Evolutionary conservation across 208 protist species (phyloP).

Genomic region (Trichomonas vaginalis): DNA sequence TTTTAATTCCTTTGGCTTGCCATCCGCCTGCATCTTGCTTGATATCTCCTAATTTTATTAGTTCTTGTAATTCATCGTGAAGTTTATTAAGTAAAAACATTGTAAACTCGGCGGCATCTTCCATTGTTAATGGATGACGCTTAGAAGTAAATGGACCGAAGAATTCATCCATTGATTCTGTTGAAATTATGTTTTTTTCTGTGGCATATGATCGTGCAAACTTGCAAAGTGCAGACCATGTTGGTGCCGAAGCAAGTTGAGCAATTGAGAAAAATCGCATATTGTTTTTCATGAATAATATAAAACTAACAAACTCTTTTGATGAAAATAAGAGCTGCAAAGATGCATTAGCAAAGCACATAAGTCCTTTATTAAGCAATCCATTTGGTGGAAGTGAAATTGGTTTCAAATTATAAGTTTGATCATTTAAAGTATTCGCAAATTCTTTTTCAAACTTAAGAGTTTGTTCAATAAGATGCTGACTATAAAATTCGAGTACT

Average conservation of each 20-base stretch:
- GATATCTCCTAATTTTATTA: neutral
- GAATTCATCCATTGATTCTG: neutral
- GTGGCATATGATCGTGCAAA: neutral
- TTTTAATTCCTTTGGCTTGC: neutral
- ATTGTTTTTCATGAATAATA: neutral
- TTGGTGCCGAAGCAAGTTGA: neutral
- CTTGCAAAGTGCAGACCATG: neutral
- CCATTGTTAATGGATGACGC: neutral
- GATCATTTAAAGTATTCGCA: neutral
- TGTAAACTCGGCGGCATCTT: neutral
- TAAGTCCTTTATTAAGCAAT: neutral
- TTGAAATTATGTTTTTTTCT: neutral
- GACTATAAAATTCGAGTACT: neutral
- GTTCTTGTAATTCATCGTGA: neutral
- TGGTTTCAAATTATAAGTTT: neutral
- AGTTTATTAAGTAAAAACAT: neutral
- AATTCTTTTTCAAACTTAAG: neutral
- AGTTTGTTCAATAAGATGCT: neutral
- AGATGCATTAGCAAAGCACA: constrained; percentile 11
- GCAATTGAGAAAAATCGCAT: neutral
- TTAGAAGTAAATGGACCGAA: neutral
- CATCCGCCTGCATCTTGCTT: neutral
- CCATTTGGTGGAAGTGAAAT: neutral
- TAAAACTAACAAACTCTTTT: neutral
- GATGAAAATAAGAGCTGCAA: neutral